Evolutionary conservation across 768 basidiomycete species (phyloP).

Genomic region (Termitomyces sp.): DNA sequence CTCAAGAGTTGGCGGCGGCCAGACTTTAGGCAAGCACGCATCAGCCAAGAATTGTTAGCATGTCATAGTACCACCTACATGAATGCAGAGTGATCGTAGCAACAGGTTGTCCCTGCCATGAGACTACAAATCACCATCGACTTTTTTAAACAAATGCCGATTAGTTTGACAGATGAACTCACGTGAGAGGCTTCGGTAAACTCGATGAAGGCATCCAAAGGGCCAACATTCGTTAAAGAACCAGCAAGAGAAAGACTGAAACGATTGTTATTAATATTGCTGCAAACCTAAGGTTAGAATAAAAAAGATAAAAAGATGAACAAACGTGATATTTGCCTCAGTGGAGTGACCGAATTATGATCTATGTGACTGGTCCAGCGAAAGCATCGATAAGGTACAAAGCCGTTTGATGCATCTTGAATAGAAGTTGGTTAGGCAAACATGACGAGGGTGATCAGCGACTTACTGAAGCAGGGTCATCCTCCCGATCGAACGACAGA

Average conservation of each 20-base stretch:
- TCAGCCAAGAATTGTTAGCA: not conserved
- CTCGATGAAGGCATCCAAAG: conserved; percentile 65
- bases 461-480: conserved; percentile 52
- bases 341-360: conserved; percentile 44
- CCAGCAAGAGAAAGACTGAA: conserved; percentile 61
- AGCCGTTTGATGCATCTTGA: conserved; percentile 57
- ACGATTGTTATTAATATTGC: conserved; percentile 55
- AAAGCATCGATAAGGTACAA: conserved; percentile 69
- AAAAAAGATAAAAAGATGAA: not conserved
- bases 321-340: conserved; percentile 57
- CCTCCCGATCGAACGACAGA: conserved; percentile 54
- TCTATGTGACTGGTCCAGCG: conserved; percentile 61
- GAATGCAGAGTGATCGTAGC: conserved; percentile 62
- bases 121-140: conserved; percentile 36
- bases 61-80: conserved; percentile 29
- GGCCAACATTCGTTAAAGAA: conserved; percentile 59
- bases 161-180: conserved; percentile 19
- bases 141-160: not conserved
- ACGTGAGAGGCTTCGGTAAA: conserved; percentile 62
- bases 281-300: conserved; percentile 16
- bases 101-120: conserved; percentile 61
- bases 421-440: not conserved
- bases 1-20: conserved; percentile 61
- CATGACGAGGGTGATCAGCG: not conserved
- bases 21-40: conserved; percentile 41